Conservation (phyloP, 441 rosid species). For the Hypseocharis bilobata region DNA sequence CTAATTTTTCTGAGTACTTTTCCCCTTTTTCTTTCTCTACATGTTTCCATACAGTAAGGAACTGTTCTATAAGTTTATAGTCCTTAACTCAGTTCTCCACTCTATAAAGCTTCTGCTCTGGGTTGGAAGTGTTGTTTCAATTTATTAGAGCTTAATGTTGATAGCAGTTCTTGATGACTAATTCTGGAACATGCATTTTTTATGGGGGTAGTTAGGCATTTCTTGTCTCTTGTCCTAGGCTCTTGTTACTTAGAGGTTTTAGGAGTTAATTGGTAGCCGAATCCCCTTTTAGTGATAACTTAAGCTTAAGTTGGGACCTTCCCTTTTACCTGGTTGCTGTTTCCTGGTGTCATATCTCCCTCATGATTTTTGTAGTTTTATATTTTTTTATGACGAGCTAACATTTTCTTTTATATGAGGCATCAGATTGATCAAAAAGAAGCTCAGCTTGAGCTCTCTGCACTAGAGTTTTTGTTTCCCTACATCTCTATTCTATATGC, state of each 20-base stretch:
- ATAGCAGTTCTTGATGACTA: slow-evolving; percentile 6
- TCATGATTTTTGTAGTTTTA: neutral
- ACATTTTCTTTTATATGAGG: slow-evolving; percentile 43
- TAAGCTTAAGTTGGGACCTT: slow-evolving; percentile 12
- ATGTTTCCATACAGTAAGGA: slow-evolving; percentile 28
- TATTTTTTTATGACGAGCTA: slow-evolving; percentile 32
- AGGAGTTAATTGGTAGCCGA: slow-evolving; percentile 15
- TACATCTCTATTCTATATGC: slow-evolving; percentile 45
- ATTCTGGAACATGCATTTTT: slow-evolving; percentile 1
- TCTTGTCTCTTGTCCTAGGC: slow-evolving; percentile 12
- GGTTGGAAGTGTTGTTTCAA: neutral
- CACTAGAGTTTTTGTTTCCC: slow-evolving; percentile 54
- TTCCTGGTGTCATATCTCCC: neutral
- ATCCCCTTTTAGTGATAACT: slow-evolving; percentile 17
- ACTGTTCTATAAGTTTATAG: slow-evolving; percentile 21
- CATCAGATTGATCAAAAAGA: slow-evolving; percentile 57
- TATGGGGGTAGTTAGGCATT: slow-evolving; percentile 5
- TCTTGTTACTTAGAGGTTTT: slow-evolving; percentile 15
- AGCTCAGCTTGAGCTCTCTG: slow-evolving; percentile 62
- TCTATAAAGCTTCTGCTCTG: slow-evolving; percentile 15
- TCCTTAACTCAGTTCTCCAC: slow-evolving; percentile 24
- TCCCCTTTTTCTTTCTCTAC: slow-evolving; percentile 34
- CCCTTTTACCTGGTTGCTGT: neutral
- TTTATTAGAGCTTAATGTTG: neutral
- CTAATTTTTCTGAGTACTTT: slow-evolving; percentile 42